phyloP scores from a whole-genome alignment of 371 early-diverging fungal species.

The Sporodiniella umbellata region DNA sequence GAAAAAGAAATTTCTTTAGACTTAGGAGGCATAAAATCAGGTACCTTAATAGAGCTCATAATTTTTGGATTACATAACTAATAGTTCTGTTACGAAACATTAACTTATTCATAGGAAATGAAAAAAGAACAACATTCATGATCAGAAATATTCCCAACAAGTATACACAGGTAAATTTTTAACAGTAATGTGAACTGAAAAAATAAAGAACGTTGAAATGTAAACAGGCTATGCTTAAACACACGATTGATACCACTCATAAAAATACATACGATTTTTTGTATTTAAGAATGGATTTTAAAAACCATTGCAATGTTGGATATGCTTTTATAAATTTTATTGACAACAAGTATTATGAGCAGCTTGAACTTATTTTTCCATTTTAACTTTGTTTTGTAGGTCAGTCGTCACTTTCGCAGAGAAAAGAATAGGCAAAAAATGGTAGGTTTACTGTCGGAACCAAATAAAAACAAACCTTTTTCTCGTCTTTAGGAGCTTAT shows the following conservation, averaged over 20 bases:
- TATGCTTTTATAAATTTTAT: slow-evolving; percentile 93
- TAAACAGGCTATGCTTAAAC: slow-evolving; percentile 71
- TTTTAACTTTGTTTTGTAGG: slow-evolving; percentile 16
- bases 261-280: slow-evolving; percentile 78
- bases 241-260: slow-evolving; percentile 77
- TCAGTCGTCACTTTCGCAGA: slow-evolving; percentile 71
- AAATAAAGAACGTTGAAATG: background rate
- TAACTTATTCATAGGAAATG: slow-evolving; percentile 3
- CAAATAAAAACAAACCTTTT: background rate
- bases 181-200: background rate
- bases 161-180: slow-evolving; percentile 15
- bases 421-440: slow-evolving; percentile 78
- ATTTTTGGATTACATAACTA: no score
- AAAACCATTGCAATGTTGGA: slow-evolving; percentile 83
- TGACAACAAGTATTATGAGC: slow-evolving; percentile 43
- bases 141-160: slow-evolving; percentile 26
- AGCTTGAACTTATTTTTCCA: slow-evolving; percentile 34
- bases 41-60: no score
- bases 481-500: slow-evolving; percentile 56
- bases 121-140: slow-evolving; percentile 21
- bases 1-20: background rate
- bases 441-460: slow-evolving; percentile 30
- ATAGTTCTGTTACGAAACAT: no score
- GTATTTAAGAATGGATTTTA: slow-evolving; percentile 93
- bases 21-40: slow-evolving; percentile 3